phyloP scores from a whole-genome alignment of 1,284 basidiomycete species.

The Agaricales sp. region DNA sequence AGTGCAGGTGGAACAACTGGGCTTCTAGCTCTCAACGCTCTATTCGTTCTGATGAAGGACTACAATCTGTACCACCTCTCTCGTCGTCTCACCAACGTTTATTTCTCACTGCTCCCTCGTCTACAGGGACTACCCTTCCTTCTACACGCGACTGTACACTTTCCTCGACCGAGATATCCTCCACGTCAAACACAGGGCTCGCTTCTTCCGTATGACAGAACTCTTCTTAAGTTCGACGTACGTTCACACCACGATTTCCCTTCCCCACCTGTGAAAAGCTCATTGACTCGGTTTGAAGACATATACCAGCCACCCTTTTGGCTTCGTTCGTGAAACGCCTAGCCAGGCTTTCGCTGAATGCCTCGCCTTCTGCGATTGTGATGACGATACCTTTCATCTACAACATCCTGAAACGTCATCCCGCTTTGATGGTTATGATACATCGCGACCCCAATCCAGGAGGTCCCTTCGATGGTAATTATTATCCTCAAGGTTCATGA shows the following conservation, averaged over 20 bases:
- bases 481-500: neutral
- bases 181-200: slow-evolving; percentile 86
- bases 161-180: slow-evolving; percentile 83
- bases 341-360: slow-evolving; percentile 72
- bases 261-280: no score
- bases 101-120: slow-evolving; percentile 4
- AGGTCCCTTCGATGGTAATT: slow-evolving; percentile 9
- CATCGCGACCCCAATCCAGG: slow-evolving; percentile 51
- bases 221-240: slow-evolving; percentile 86
- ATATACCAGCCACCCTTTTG: slow-evolving; percentile 80
- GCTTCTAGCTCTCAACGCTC: slow-evolving; percentile 82
- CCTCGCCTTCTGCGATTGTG: slow-evolving; percentile 86
- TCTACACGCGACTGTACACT: slow-evolving; percentile 90
- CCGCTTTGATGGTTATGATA: slow-evolving; percentile 87
- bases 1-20: slow-evolving; percentile 73
- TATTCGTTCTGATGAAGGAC: slow-evolving; percentile 87
- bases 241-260: slow-evolving; percentile 25
- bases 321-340: slow-evolving; percentile 94
- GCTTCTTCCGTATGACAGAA: slow-evolving; percentile 92
- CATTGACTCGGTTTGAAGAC: slow-evolving; percentile 46
- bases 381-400: slow-evolving; percentile 91
- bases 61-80: slow-evolving; percentile 94
- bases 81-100: no score
- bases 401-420: slow-evolving; percentile 90
- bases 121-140: slow-evolving; percentile 84